Conservation (phyloP, 1,139 yeast species). For the Saccharomyces hybrid region DNA sequence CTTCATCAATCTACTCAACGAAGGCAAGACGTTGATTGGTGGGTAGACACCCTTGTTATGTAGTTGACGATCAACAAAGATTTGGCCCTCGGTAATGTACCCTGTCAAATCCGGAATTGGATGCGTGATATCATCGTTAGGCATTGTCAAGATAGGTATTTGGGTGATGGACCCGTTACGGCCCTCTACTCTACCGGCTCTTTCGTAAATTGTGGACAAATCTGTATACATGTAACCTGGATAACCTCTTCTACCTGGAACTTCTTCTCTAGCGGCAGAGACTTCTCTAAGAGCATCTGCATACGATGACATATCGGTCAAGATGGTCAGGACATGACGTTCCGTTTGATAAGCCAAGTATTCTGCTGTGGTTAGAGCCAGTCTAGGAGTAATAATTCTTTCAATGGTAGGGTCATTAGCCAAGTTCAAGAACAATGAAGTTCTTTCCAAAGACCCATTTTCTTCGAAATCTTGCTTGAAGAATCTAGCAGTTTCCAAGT, state of each 20-base stretch:
- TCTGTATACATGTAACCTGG: slow-evolving; percentile 99
- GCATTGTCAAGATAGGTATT: slow-evolving; percentile 98
- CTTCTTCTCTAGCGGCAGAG: slow-evolving; percentile 99
- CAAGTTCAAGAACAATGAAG: slow-evolving; percentile 88
- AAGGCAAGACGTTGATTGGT: slow-evolving; percentile 95
- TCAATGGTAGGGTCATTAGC: slow-evolving; percentile 99
- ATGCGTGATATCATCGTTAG: slow-evolving; percentile 98
- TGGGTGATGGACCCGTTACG: slow-evolving; percentile 99
- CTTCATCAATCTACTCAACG: slow-evolving; percentile 96
- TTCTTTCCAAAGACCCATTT: slow-evolving; percentile 96
- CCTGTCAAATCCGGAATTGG: slow-evolving; percentile 99
- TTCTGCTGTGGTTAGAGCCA: slow-evolving; percentile 97
- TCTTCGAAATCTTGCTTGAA: slow-evolving; percentile 99
- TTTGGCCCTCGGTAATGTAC: slow-evolving; percentile 98
- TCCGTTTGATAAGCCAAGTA: slow-evolving; percentile 98
- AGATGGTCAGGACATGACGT: slow-evolving; percentile 94
- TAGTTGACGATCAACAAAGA: slow-evolving; percentile 92
- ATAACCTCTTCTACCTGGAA: slow-evolving; percentile 99
- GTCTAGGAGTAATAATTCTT: slow-evolving; percentile 97
- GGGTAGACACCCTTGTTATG: slow-evolving; percentile 96
- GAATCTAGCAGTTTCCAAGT: slow-evolving; percentile 83
- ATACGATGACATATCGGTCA: slow-evolving; percentile 98
- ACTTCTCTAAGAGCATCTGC: slow-evolving; percentile 99
- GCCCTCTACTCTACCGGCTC: slow-evolving; percentile 99
- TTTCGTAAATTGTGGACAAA: slow-evolving; percentile 95